Conservation (phyloP, 768 basidiomycete genomes). For the Amanita pseudoporphyria region DNA sequence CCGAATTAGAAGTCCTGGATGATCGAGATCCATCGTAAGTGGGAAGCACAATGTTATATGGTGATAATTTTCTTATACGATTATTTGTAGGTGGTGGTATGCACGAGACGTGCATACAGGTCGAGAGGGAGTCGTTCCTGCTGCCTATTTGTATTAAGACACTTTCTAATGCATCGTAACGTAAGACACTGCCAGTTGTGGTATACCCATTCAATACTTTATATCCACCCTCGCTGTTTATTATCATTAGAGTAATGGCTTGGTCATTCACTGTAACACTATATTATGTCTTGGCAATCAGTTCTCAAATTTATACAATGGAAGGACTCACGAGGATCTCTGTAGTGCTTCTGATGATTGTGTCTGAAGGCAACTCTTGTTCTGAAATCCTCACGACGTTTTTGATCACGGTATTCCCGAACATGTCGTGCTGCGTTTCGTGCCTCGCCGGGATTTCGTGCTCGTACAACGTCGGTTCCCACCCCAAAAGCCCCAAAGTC, state of each 20-base stretch:
- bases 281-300: slow-evolving; percentile 6
- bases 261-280: slow-evolving; percentile 21
- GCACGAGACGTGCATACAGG: slow-evolving; percentile 74
- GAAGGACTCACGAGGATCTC: slow-evolving; percentile 55
- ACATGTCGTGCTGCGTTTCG: slow-evolving; percentile 84
- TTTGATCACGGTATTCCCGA: slow-evolving; percentile 75
- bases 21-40: slow-evolving; percentile 74
- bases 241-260: not conserved
- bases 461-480: slow-evolving; percentile 79
- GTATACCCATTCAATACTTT: slow-evolving; percentile 4
- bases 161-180: no score
- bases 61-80: not conserved
- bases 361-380: slow-evolving; percentile 70
- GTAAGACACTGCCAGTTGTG: slow-evolving; percentile 12
- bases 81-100: slow-evolving; percentile 81
- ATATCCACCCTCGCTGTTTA: no score
- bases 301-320: not conserved
- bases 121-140: slow-evolving; percentile 84
- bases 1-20: slow-evolving; percentile 69
- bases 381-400: slow-evolving; percentile 72
- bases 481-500: slow-evolving; percentile 82
- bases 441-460: slow-evolving; percentile 92
- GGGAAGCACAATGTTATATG: not conserved
- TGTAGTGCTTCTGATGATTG: slow-evolving; percentile 84
- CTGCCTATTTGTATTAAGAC: slow-evolving; percentile 83